phyloP scores from a whole-genome alignment of 2,329 filamentous ascomycete genomes.

The Cordyceps pruinosa region DNA sequence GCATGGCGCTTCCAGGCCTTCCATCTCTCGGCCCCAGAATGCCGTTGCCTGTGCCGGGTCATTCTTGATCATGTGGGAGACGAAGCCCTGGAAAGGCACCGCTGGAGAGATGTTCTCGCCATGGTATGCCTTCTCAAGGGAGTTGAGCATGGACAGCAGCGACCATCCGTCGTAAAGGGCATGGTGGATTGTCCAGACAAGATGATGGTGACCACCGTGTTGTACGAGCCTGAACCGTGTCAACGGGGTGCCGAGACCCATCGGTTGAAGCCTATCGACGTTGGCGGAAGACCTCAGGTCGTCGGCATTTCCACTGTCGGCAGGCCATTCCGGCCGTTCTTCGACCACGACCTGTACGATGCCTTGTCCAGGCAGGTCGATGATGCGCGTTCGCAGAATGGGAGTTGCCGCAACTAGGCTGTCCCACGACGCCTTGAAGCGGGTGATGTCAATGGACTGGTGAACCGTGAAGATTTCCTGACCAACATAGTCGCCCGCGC shows the following conservation, averaged over 20 bases:
- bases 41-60: not conserved
- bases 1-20: not conserved
- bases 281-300: not conserved
- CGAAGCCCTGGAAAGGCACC: conserved; percentile 1
- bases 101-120: not conserved
- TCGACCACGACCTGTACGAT: conserved; percentile 1
- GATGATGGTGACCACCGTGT: conserved; percentile 13
- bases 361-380: conserved; percentile 4
- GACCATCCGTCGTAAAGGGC: conserved; percentile 28
- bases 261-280: not conserved
- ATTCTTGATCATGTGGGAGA: not conserved
- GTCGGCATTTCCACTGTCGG: not conserved
- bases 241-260: not conserved
- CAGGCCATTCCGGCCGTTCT: not conserved
- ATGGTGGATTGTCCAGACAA: conserved; percentile 27
- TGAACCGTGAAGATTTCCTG: conserved; percentile 1
- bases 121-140: not conserved
- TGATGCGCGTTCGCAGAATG: conserved; percentile 3
- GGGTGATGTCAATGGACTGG: not conserved
- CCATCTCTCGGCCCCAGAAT: conserved; percentile 2
- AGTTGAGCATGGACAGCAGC: not conserved
- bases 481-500: conserved; percentile 2
- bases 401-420: not conserved
- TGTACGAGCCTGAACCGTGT: not conserved
- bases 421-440: not conserved